Conservation (phyloP, 2,329 filamentous ascomycete species). For the Aspergillus costaricaensis region DNA sequence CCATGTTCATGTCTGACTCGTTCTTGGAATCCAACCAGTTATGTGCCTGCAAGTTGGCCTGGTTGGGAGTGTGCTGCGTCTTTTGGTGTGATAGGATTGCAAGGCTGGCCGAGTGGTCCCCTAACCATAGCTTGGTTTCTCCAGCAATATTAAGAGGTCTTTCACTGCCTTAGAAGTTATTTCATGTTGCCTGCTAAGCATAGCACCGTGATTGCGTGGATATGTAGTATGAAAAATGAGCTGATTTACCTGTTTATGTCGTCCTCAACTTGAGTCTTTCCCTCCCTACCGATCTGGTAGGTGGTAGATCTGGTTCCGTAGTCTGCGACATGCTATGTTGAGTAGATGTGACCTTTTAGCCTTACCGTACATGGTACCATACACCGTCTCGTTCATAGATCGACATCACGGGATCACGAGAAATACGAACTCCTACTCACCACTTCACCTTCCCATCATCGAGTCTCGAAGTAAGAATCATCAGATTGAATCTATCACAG, state of each 20-base stretch:
- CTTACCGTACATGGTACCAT: not conserved
- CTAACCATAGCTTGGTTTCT: too few species aligned
- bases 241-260: too few species aligned
- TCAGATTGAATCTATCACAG: not conserved
- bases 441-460: not conserved
- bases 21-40: not conserved
- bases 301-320: too few species aligned
- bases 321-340: not conserved
- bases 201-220: too few species aligned
- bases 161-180: rapidly evolving
- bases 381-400: not conserved
- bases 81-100: too few species aligned
- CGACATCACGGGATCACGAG: not conserved
- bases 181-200: too few species aligned
- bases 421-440: not conserved
- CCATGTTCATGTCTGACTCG: not conserved
- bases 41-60: not conserved
- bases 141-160: too few species aligned
- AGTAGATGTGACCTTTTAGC: not conserved
- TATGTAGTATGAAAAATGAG: too few species aligned
- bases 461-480: not conserved
- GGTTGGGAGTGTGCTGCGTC: not conserved
- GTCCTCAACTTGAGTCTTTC: too few species aligned
- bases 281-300: too few species aligned
- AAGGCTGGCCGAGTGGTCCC: not conserved